Evolutionary conservation across 495 filamentous ascomycete species (phyloP), one percentile per base, ranked within the genome.

Genomic region (Daldinia childiae): DNA sequence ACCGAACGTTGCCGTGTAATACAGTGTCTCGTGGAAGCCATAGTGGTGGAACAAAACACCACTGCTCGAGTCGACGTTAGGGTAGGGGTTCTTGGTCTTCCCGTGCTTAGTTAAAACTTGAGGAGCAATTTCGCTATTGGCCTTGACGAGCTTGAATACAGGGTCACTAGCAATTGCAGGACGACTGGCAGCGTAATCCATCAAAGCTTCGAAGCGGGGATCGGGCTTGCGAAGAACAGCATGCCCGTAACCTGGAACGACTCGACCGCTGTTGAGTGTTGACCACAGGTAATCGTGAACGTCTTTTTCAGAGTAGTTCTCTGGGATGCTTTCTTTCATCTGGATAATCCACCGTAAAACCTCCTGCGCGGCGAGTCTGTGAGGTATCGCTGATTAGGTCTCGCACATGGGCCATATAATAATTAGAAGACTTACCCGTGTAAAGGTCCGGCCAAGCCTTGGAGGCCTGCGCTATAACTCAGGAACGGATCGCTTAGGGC

Each of bases 41-140:
- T 95, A 99, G 81, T 98, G 94, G 78, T 98, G 88, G 87, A 99
- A 98, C 39, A 99, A 85, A 4, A 97, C 96, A 61, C 95, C 95
- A 1, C 93, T 97, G 62, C 87, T 89, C 17, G 90, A 91, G 80
- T 99, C 95, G 59, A 99, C 95, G 76, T 99, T 99, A 51, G 95
- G 95, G 80, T 93, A 94, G 7, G 94, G 94, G 85, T 98, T 98
- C 87, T 98, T 98, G 72, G 95, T 98, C 91, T 98, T 98, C 76
- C 95, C 95, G 74, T 99, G 95, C 83, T 97, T 88, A 62, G 86
- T 93, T 68, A 99, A 82, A 29, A 99, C 95, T 15, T 87, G 87
- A 11, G 95, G 95, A 0, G 95, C 95, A 55, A 90, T 84, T 62
- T 83, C 79, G 72, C 83, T 87, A 82, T 94, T 97, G 83, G 90